Conservation (phyloP, 2,329 filamentous ascomycete genomes). For the Acephala macrosclerotiorum region DNA sequence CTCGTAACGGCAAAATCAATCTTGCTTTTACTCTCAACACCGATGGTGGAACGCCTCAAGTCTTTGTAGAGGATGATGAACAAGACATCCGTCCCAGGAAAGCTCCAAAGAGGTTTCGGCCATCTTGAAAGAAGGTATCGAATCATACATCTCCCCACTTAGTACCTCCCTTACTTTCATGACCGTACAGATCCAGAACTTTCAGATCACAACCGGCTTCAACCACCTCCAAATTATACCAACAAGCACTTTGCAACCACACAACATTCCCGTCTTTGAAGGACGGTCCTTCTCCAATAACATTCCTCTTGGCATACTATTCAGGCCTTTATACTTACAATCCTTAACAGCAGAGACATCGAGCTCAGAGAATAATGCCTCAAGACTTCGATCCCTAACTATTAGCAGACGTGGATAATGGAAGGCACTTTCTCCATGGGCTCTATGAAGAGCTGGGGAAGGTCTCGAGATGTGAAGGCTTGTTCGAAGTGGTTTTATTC, state of each 20-base stretch:
- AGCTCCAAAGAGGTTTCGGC: background rate
- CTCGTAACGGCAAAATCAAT: background rate
- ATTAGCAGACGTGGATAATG: background rate
- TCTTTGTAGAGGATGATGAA: background rate
- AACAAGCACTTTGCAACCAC: background rate
- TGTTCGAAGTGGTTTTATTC: background rate
- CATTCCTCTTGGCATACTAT: background rate
- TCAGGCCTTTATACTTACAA: too few relatives aligned
- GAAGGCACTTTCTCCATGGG: background rate
- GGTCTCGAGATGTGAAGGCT: background rate
- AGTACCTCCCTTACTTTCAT: background rate
- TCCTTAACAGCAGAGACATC: background rate
- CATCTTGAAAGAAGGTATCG: background rate
- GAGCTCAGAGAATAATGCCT: background rate
- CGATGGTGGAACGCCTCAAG: background rate
- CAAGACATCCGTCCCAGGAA: background rate
- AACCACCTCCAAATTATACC: background rate
- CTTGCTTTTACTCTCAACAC: background rate
- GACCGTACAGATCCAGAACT: background rate
- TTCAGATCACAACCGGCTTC: background rate
- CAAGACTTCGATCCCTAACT: background rate
- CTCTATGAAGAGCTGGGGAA: background rate
- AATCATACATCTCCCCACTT: background rate
- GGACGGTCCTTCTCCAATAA: background rate
- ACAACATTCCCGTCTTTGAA: too few relatives aligned